Evolutionary conservation across 2,329 filamentous ascomycete species (phyloP), one percentile per base, ranked within the genome.

Genomic region (Clarireedia paspali): DNA sequence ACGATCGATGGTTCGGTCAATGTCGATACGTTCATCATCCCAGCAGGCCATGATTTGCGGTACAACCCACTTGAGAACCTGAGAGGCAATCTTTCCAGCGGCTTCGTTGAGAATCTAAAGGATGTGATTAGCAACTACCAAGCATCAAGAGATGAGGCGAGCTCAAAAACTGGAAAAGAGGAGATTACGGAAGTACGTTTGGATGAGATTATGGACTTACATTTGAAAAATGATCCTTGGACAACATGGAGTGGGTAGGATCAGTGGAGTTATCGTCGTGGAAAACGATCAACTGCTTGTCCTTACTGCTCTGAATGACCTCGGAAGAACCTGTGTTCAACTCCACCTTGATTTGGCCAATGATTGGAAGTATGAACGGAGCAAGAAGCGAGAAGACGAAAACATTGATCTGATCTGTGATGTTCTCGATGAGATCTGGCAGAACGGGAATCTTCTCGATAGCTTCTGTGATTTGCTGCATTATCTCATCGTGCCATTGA

Each of bases 381-480:
- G 91, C 91, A 62, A 96, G 83, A 55, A 96, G 79, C n/a, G 87
- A 88, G 73, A 96, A 96, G 58, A 95, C 89, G 70, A 95, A 96
- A 65, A 92, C 74, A 53, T 88, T 94, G 61, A 96, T 79, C 72
- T 95, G 88, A 59, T 95, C 89, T 71, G 92, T 86, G 15, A 96
- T 74, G 70, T 95, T 84, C 73, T 95, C 90, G 55, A 96, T 80
- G 44, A 96, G 77, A 63, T 95, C 87, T 53, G 89, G 89, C 17
- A 96, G 75, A 40, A 95, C 78, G 0, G 91, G 91, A 42, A 96
- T 91, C 62, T 88, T 85, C 71, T 95, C 88, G 58, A 96, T 85
- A 12, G 89, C 84, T 64, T 86, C 77, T 47, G 82, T 82, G 66
- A 96, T 91, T 51, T 73, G 75, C 74, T 92, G 85, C 79, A 96